Evolutionary conservation across 495 filamentous ascomycete species (phyloP).

Genomic region (Talaromyces ruber): DNA sequence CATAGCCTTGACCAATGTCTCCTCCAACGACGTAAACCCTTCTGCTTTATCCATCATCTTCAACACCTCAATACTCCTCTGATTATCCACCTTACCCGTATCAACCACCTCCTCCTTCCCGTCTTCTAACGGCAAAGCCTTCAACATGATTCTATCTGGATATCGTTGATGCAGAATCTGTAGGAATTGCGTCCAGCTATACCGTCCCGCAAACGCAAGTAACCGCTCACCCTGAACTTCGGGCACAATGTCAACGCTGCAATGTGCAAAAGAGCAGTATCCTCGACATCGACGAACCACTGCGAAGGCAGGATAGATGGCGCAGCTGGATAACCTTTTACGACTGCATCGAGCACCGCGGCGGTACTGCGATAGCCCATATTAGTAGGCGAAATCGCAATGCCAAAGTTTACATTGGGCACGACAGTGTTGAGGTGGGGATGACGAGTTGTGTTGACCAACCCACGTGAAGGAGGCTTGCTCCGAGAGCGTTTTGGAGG

Average conservation of each 20-base stretch:
- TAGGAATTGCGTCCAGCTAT: not conserved
- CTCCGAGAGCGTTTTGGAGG: constrained; percentile 44
- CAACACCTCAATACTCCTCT: not conserved
- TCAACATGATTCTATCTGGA: not conserved
- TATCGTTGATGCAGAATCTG: not conserved
- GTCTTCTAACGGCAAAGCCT: not conserved
- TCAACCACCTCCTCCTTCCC: not conserved
- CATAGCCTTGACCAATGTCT: not conserved
- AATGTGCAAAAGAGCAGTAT: constrained; percentile 38
- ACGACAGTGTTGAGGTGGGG: constrained; percentile 38
- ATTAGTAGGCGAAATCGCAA: not conserved
- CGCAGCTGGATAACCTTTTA: not conserved
- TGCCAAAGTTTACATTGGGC: constrained; percentile 20
- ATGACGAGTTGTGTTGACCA: constrained; percentile 32
- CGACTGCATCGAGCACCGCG: not conserved
- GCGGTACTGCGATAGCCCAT: not conserved
- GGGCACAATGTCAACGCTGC: constrained; percentile 31
- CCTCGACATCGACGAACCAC: constrained; percentile 39
- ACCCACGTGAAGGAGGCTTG: constrained; percentile 41
- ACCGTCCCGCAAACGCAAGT: constrained; percentile 22
- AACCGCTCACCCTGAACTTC: constrained; percentile 34
- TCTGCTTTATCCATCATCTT: not conserved
- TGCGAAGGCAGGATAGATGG: constrained; percentile 13
- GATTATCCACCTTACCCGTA: constrained; percentile 1
- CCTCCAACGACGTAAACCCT: not conserved